Conservation (phyloP, 2,329 filamentous ascomycete species). For the Paecilomyces niveus region DNA sequence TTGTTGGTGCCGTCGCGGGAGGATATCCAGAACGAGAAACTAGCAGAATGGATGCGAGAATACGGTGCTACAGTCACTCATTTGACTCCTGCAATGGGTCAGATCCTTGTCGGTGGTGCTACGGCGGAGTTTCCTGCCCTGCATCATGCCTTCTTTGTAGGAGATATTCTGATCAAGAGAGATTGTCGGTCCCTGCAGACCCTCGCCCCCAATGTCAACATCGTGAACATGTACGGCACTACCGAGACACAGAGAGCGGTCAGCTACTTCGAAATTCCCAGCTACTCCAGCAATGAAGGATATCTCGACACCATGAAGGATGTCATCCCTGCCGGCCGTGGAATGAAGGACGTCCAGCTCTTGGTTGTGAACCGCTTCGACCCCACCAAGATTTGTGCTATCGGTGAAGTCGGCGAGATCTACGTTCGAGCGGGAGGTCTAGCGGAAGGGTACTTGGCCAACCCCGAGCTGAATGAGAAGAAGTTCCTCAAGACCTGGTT, state of each 20-base stretch:
- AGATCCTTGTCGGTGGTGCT: slow-evolving; percentile 83
- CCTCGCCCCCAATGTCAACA: slow-evolving; percentile 65
- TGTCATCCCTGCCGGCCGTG: slow-evolving; percentile 72
- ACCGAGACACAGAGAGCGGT: slow-evolving; percentile 79
- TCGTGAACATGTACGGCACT: slow-evolving; percentile 83
- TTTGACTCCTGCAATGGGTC: slow-evolving; percentile 92
- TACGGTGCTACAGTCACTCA: slow-evolving; percentile 73
- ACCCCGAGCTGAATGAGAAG: slow-evolving; percentile 55
- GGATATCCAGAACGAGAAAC: slow-evolving; percentile 75
- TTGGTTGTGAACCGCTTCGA: slow-evolving; percentile 70
- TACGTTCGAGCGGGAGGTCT: slow-evolving; percentile 76
- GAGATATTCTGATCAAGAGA: slow-evolving; percentile 77
- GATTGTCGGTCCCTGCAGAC: slow-evolving; percentile 72
- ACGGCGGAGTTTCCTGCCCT: slow-evolving; percentile 68
- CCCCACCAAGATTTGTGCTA: slow-evolving; percentile 61
- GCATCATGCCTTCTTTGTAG: slow-evolving; percentile 81
- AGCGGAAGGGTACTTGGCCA: slow-evolving; percentile 69
- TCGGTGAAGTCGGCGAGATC: slow-evolving; percentile 80
- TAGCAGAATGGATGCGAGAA: slow-evolving; percentile 82
- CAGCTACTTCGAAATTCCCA: slow-evolving; percentile 73
- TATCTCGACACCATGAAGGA: slow-evolving; percentile 62
- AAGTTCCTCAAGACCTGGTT: slow-evolving; percentile 90
- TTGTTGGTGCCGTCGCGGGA: slow-evolving; percentile 73
- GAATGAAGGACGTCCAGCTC: slow-evolving; percentile 85
- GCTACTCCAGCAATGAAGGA: slow-evolving; percentile 54